A percentile compares a stretch with the other conserved stretches of the same genome.
Evolutionary conservation across 1,284 basidiomycete species (phyloP).

Genomic region (Sporisorium reilianum): DNA sequence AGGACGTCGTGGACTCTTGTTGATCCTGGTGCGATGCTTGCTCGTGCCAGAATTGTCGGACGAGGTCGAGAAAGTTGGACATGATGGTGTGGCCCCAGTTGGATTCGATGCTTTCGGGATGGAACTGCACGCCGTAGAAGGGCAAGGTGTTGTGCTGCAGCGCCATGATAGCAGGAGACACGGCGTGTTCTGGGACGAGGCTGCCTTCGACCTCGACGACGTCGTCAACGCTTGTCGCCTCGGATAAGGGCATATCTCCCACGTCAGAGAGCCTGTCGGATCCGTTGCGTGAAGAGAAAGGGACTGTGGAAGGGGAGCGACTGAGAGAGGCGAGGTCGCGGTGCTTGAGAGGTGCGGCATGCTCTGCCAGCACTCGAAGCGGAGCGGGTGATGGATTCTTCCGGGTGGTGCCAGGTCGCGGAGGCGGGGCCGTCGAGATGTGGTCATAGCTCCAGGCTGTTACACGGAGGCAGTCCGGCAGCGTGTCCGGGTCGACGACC

Average conservation of each 20-base stretch:
- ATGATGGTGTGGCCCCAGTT: slow-evolving; percentile 51
- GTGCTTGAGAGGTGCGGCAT: slow-evolving; percentile 23
- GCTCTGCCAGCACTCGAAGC: slow-evolving; percentile 3
- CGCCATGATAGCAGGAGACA: slow-evolving; percentile 54
- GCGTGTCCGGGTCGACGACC: slow-evolving; percentile 70
- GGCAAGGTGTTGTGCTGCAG: slow-evolving; percentile 70
- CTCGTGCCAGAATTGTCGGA: slow-evolving; percentile 47
- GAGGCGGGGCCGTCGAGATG: slow-evolving; percentile 38
- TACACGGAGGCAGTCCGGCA: slow-evolving; percentile 71
- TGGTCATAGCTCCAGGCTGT: slow-evolving; percentile 69
- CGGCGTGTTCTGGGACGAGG: neutral
- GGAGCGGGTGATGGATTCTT: slow-evolving; percentile 2
- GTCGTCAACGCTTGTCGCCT: slow-evolving; percentile 29
- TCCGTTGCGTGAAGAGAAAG: slow-evolving; percentile 26
- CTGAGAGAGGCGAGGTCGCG: slow-evolving; percentile 32
- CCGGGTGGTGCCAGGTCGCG: slow-evolving; percentile 28
- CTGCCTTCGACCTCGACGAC: slow-evolving; percentile 6
- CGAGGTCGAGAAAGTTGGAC: slow-evolving; percentile 58
- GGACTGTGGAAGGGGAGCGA: slow-evolving; percentile 34
- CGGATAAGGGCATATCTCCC: slow-evolving; percentile 23
- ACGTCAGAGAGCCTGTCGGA: slow-evolving; percentile 35
- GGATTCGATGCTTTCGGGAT: slow-evolving; percentile 76
- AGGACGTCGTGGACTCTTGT: neutral
- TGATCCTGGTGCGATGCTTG: neutral
- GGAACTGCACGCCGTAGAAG: slow-evolving; percentile 95